Base-by-base conservation (phyloP, 1,284 basidiomycete genomes). In the Ustilago esculenta region DNA sequence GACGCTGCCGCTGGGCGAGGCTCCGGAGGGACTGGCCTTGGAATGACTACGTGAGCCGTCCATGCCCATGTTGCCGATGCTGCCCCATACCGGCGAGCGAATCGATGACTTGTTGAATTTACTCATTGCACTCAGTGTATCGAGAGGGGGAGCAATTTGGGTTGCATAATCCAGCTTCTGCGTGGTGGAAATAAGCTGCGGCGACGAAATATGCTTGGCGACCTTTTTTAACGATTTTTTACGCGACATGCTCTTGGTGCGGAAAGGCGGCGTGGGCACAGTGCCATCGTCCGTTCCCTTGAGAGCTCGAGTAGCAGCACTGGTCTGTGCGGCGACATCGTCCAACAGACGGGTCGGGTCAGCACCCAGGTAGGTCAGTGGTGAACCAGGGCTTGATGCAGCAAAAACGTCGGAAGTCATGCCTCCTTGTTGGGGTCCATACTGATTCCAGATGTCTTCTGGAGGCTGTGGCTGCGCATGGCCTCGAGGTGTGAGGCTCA, bases 301-400 rank as follows among this genome's bases (percentile, higher is more conserved):
- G 34, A 79, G 64, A 11, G 76, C 76, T 32, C 47, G 49, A 4
- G 76, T 79, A 5, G 76, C 76, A 14, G 74, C 72, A 5, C 52
- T 52, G 7, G 76, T 74, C 44, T 79, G 76, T n/a, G 72, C 66
- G 1, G 67, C 76, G 2, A 78, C 52, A 30, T 78, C 76, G 23
- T 75, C 72, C 18, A 73, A 34, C 33, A 77, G 39, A 1, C 53
- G 34, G 1, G 60, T 46, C 1, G 51, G 51, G 30, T 66, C 51
- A 11, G 40, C n/a, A 23, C 41, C 48, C 18, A 30, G 11, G 17
- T 40, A 50, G 29, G 32, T 44, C 34, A 36, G 17, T 12, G 34
- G 34, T 23, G 46, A 37, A 25, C 30, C 37, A 10, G 47, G 33
- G 17, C 36, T 50, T 29, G 37, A 32, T 30, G 30, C 27, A 24